Conservation (phyloP, 2,329 filamentous ascomycete species). For the Neofusicoccum umdonicola region DNA sequence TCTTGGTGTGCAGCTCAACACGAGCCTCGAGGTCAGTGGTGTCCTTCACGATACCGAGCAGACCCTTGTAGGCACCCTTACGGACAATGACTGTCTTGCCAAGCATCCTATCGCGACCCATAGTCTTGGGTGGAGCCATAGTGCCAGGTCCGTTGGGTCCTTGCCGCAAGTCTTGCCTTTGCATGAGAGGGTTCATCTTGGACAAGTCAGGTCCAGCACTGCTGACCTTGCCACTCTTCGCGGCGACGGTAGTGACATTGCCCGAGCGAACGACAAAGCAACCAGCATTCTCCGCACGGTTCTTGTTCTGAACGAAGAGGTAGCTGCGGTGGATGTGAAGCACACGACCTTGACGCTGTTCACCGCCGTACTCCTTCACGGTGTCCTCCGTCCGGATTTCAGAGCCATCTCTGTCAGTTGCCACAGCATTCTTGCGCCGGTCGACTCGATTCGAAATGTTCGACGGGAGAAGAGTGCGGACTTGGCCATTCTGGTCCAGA, state of each 20-base stretch:
- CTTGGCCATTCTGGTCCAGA: slow-evolving; percentile 84
- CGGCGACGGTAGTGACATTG: slow-evolving; percentile 87
- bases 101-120: slow-evolving; percentile 78
- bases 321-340: slow-evolving; percentile 92
- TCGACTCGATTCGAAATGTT: slow-evolving; percentile 89
- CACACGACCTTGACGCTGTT: slow-evolving; percentile 82
- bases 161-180: slow-evolving; percentile 56
- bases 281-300: slow-evolving; percentile 80
- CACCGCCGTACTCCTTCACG: slow-evolving; percentile 84
- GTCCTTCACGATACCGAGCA: slow-evolving; percentile 94
- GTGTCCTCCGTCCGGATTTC: slow-evolving; percentile 91
- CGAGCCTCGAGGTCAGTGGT: slow-evolving; percentile 82
- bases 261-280: slow-evolving; percentile 84
- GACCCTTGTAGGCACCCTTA: slow-evolving; percentile 85
- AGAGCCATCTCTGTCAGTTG: slow-evolving; percentile 87
- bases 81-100: slow-evolving; percentile 89
- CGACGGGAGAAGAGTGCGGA: slow-evolving; percentile 79
- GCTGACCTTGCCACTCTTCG: slow-evolving; percentile 81
- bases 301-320: slow-evolving; percentile 83
- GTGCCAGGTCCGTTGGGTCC: slow-evolving; percentile 43
- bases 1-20: slow-evolving; percentile 91
- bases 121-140: slow-evolving; percentile 67
- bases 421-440: slow-evolving; percentile 77
- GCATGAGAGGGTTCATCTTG: slow-evolving; percentile 88
- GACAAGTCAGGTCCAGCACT: slow-evolving; percentile 74